A percentile compares a stretch with the other conserved stretches of the same genome.
These are phyloP conservation scores for Neonectria punicea DNA, from an alignment of 2,329 filamentous ascomycete genomes.

Conservation along the genomic window DNA sequence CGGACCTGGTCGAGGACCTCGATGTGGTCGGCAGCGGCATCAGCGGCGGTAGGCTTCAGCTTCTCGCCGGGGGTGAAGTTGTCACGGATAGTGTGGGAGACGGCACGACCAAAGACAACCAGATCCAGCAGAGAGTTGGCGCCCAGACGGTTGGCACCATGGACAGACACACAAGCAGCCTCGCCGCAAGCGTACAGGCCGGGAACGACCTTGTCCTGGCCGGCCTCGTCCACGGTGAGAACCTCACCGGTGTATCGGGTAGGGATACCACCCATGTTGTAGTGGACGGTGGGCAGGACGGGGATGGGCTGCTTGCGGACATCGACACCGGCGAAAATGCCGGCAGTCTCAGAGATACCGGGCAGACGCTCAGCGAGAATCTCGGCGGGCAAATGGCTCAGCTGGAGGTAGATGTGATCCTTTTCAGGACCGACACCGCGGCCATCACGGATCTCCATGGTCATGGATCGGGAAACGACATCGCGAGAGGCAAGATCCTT, in stretches of 20 bases:
- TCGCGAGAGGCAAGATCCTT: slow-evolving; percentile 98
- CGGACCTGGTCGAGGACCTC: slow-evolving; percentile 86
- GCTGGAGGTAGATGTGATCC: slow-evolving; percentile 98
- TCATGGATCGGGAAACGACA: slow-evolving; percentile 98
- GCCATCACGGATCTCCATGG: slow-evolving; percentile 95
- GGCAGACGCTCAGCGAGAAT: slow-evolving; percentile 95
- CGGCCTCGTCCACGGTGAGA: slow-evolving; percentile 84
- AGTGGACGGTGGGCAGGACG: slow-evolving; percentile 96
- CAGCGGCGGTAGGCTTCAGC: slow-evolving; percentile 81
- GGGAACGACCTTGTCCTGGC: slow-evolving; percentile 92
- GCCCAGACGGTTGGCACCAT: slow-evolving; percentile 96
- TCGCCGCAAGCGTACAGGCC: slow-evolving; percentile 97
- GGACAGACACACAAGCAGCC: slow-evolving; percentile 96
- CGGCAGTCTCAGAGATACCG: slow-evolving; percentile 97
- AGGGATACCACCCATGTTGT: slow-evolving; percentile 99
- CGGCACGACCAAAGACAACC: slow-evolving; percentile 96
- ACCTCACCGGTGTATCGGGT: slow-evolving; percentile 98
- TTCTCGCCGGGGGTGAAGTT: slow-evolving; percentile 87
- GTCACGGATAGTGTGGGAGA: slow-evolving; percentile 96
- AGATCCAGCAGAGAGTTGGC: slow-evolving; percentile 98
- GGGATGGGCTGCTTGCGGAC: slow-evolving; percentile 97
- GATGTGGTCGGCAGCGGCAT: slow-evolving; percentile 90
- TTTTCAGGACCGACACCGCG: slow-evolving; percentile 97
- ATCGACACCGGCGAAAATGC: slow-evolving; percentile 97
- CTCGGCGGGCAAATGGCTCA: slow-evolving; percentile 92